Evolutionary conservation across 2,329 filamentous ascomycete species (phyloP).

Genomic region (Pseudopyrenochaeta lycopersici): DNA sequence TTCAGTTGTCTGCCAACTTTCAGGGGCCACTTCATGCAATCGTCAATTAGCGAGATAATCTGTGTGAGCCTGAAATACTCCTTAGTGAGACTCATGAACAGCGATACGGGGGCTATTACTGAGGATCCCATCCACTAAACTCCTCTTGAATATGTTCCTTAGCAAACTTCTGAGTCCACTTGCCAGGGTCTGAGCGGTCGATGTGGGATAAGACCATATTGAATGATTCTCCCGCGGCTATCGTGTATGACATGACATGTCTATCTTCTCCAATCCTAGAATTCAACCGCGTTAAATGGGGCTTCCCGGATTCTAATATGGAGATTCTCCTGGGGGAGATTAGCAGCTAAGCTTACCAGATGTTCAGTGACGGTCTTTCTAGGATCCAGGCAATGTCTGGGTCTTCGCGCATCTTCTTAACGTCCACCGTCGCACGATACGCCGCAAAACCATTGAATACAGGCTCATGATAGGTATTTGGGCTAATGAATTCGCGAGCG

Average conservation of each 20-base stretch:
- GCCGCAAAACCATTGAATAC: conserved; percentile 63
- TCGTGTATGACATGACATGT: conserved; percentile 59
- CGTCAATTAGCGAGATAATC: conserved; percentile 35
- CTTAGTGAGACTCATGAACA: not conserved
- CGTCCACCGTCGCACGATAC: conserved; percentile 64
- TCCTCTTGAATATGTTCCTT: conserved; percentile 67
- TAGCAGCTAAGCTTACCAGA: conserved; percentile 16
- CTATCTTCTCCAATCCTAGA: conserved; percentile 51
- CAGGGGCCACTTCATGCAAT: conserved; percentile 36
- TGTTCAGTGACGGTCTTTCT: conserved; percentile 23
- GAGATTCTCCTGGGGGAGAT: too few species aligned
- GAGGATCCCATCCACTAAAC: conserved; percentile 70
- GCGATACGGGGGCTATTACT: conserved; percentile 38
- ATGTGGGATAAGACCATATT: conserved; percentile 72
- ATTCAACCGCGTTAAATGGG: conserved; percentile 15
- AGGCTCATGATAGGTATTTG: conserved; percentile 1
- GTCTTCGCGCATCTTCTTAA: conserved; percentile 54
- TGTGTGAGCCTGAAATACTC: conserved; percentile 31
- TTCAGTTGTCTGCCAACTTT: conserved; percentile 17
- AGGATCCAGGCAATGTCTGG: conserved; percentile 31
- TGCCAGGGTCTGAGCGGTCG: conserved; percentile 64
- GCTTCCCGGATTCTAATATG: too few species aligned
- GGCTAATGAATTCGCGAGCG: conserved; percentile 57
- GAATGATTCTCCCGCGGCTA: conserved; percentile 63
- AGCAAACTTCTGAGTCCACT: conserved; percentile 61